Evolutionary conservation across 1,284 basidiomycete genomes (phyloP), one percentile per base, ranked within the genome.

Genomic region (Cutaneotrichosporon sp.): DNA sequence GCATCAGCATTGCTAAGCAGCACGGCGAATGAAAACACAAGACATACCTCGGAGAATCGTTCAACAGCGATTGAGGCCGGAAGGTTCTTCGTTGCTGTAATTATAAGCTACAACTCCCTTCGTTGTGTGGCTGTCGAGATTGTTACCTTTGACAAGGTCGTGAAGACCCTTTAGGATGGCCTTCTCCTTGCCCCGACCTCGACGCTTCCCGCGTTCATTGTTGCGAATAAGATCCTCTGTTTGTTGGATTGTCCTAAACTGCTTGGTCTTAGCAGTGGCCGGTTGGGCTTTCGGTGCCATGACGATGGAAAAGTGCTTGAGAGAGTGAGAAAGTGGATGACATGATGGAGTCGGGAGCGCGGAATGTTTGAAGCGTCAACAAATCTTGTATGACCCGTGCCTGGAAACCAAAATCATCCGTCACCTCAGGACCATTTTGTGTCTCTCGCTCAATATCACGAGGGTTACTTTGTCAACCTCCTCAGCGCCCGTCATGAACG

Each of bases 21-120:
- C n/a, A n/a, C n/a, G n/a, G n/a, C n/a, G n/a, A n/a, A n/a, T n/a
- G n/a, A n/a, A 20, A n/a, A 24, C 16, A 8, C 12, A 22, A 33
- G 5, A 42, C 77, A 12, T 39, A 88, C 90, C 78, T 92, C 85
- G 10, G 85, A 81, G 67, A 94, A 94, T 63, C 81, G 84, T 66
- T 93, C 90, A 9, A 93, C 85, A 63, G 92, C 86, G 41, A 96
- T 79, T 1, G 84, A 80, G 17, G 81, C 79, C 0, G 90, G 89
- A 5, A 94, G 71, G 5, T 79, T 79, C 47, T 79, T 77, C 67
- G 80, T 75, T 43, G 79, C 83, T 85, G 46, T 9, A 4, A 5
- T 4, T 35, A 54, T 32, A 59, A 45, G 34, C 47, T 41, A 38
- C 3, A 14, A 22, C 24, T 8, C 5, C 10, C 11, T 16, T n/a